These are phyloP conservation scores for Cutaneotrichosporon mucoides DNA, from an alignment of 1,284 basidiomycete genomes.

Conservation along the genomic window DNA sequence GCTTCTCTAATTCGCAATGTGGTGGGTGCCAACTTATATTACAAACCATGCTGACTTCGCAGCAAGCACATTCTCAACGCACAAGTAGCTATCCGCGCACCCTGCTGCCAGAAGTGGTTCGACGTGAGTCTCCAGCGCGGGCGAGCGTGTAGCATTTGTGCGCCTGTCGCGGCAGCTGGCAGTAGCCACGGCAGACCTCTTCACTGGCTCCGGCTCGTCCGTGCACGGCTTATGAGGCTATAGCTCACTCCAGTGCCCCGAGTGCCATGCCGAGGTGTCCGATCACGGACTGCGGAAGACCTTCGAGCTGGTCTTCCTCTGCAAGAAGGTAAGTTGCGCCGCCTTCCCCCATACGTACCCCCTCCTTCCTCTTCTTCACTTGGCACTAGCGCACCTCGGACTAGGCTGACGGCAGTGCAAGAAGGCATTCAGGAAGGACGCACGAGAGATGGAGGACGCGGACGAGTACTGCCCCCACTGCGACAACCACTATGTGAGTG, in stretches of 20 bases:
- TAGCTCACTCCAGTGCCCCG: slow-evolving; percentile 61
- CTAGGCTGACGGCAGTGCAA: slow-evolving; percentile 58
- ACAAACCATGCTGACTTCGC: slow-evolving; percentile 7
- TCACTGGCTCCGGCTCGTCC: background rate
- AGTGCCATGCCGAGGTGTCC: slow-evolving; percentile 84
- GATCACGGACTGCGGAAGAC: slow-evolving; percentile 72
- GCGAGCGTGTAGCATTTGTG: too few relatives aligned
- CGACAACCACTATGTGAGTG: slow-evolving; percentile 89
- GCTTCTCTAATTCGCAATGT: too few relatives aligned
- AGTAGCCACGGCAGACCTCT: too few relatives aligned
- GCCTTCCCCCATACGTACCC: too few relatives aligned
- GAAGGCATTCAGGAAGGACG: slow-evolving; percentile 94
- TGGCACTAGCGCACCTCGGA: background rate
- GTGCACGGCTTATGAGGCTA: background rate
- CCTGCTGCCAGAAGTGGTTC: slow-evolving; percentile 92
- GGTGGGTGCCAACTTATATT: too few relatives aligned
- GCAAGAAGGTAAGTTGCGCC: slow-evolving; percentile 71
- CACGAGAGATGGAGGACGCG: slow-evolving; percentile 83
- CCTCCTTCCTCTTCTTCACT: too few relatives aligned
- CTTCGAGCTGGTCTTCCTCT: slow-evolving; percentile 86
- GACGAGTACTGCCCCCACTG: slow-evolving; percentile 98
- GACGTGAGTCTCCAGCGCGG: slow-evolving; percentile 62
- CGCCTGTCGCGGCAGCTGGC: too few relatives aligned
- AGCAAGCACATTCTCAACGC: slow-evolving; percentile 93
- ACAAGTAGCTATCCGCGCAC: slow-evolving; percentile 86